These are phyloP conservation scores for Geoglossum glabrum DNA, from an alignment of 495 filamentous ascomycete species.

Conservation along the genomic window DNA sequence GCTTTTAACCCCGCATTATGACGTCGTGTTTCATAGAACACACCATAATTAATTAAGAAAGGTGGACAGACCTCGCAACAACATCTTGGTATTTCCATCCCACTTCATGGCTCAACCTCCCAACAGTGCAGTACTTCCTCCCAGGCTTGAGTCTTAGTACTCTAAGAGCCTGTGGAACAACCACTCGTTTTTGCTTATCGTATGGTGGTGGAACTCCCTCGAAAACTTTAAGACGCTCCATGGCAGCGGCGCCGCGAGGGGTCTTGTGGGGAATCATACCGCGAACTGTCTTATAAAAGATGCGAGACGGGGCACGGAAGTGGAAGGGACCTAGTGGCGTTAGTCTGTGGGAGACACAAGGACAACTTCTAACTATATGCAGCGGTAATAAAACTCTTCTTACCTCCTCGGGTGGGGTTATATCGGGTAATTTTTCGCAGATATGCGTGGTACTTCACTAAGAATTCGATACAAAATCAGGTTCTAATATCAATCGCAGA, in stretches of 20 bases:
- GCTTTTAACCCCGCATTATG: not conserved
- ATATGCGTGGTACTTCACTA: slow-evolving; percentile 99
- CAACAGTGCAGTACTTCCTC: slow-evolving; percentile 98
- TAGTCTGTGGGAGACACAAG: not conserved
- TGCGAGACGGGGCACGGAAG: slow-evolving; percentile 94
- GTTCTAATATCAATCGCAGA: slow-evolving; percentile 1
- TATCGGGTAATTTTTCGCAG: slow-evolving; percentile 98
- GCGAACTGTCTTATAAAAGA: slow-evolving; percentile 99
- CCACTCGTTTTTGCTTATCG: slow-evolving; percentile 98
- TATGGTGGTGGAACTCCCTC: slow-evolving; percentile 98
- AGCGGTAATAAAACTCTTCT: slow-evolving; percentile 17
- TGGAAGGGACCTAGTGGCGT: slow-evolving; percentile 69
- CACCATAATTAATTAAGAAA: not conserved
- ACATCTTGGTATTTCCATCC: slow-evolving; percentile 99
- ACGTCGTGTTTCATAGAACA: not conserved
- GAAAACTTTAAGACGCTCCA: slow-evolving; percentile 98
- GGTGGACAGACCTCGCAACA: slow-evolving; percentile 64
- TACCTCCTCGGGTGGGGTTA: slow-evolving; percentile 95
- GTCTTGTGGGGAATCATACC: slow-evolving; percentile 99
- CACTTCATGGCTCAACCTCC: slow-evolving; percentile 91
- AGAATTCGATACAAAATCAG: slow-evolving; percentile 8
- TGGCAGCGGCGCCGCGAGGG: slow-evolving; percentile 79
- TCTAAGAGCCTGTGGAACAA: slow-evolving; percentile 93
- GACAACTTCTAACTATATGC: not conserved
- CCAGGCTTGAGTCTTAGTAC: slow-evolving; percentile 89